Evolutionary conservation across 306 rosid species (phyloP).

Genomic region (Lagenaria siceraria): DNA sequence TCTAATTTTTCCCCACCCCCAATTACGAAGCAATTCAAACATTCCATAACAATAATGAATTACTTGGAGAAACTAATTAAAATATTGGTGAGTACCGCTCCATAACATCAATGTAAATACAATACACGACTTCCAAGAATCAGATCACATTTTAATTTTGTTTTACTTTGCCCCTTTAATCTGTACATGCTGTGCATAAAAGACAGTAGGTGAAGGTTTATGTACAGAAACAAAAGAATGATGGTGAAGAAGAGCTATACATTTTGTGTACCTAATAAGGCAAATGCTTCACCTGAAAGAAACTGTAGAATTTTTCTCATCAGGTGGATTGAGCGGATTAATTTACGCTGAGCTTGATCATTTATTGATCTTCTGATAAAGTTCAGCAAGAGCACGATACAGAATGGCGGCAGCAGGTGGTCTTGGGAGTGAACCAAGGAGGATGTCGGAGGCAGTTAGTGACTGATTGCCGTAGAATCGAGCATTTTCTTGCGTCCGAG

Average conservation of each 20-base stretch:
- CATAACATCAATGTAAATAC: background rate
- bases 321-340: background rate
- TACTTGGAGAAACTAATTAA: background rate
- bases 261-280: background rate
- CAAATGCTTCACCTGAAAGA: background rate
- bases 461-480: constrained; percentile 83
- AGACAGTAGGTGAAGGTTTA: background rate
- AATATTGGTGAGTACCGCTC: background rate
- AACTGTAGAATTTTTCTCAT: background rate
- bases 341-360: constrained; percentile 12
- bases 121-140: background rate
- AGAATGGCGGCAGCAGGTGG: constrained; percentile 87
- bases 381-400: constrained; percentile 61
- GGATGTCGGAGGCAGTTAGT: constrained; percentile 54
- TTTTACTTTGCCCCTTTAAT: background rate
- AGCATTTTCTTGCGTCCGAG: constrained; percentile 50
- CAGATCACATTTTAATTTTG: background rate
- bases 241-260: background rate
- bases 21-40: background rate
- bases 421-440: constrained; percentile 76
- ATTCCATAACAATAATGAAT: background rate
- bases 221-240: constrained; percentile 1
- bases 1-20: background rate
- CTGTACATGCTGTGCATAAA: constrained; percentile 1
- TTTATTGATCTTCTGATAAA: constrained; percentile 42